Conservation (phyloP, 495 filamentous ascomycete genomes). For the Penicillium cataractarum region DNA sequence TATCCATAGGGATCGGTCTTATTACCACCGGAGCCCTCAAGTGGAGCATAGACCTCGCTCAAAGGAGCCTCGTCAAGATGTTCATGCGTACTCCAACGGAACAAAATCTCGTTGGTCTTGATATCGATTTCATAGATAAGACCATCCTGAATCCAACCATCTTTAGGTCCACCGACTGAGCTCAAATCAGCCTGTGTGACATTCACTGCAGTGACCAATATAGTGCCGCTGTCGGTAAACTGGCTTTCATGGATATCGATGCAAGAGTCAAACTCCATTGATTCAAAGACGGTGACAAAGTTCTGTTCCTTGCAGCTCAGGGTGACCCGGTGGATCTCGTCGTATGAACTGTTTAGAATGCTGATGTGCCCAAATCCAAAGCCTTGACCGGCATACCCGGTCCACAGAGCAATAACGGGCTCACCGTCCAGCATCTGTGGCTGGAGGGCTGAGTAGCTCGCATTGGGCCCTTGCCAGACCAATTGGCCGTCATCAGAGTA, state of each 20-base stretch:
- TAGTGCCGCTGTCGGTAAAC: slow-evolving; percentile 48
- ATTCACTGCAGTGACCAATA: slow-evolving; percentile 57
- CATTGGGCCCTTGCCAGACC: slow-evolving; percentile 29
- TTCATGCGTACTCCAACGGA: slow-evolving; percentile 41
- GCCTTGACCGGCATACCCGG: slow-evolving; percentile 23
- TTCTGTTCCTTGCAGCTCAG: slow-evolving; percentile 22
- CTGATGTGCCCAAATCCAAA: slow-evolving; percentile 39
- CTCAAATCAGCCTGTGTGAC: slow-evolving; percentile 48
- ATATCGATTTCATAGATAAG: slow-evolving; percentile 53
- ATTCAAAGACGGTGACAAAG: slow-evolving; percentile 28
- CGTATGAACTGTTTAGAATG: slow-evolving; percentile 47
- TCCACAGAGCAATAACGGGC: slow-evolving; percentile 34
- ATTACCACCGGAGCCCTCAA: slow-evolving; percentile 18
- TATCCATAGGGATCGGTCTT: slow-evolving; percentile 39
- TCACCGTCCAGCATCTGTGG: slow-evolving; percentile 30
- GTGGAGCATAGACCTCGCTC: slow-evolving; percentile 15
- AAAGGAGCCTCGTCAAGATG: slow-evolving; percentile 31
- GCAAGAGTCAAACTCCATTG: slow-evolving; percentile 24
- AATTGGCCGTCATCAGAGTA: slow-evolving; percentile 35
- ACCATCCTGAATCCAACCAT: slow-evolving; percentile 56
- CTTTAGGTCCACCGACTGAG: slow-evolving; percentile 41
- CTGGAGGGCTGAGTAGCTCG: slow-evolving; percentile 24
- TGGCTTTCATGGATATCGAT: slow-evolving; percentile 48
- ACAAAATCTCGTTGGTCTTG: slow-evolving; percentile 42
- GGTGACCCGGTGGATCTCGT: slow-evolving; percentile 39